Conservation (phyloP, 257 asterid genomes). For the Eucommia ulmoides region DNA sequence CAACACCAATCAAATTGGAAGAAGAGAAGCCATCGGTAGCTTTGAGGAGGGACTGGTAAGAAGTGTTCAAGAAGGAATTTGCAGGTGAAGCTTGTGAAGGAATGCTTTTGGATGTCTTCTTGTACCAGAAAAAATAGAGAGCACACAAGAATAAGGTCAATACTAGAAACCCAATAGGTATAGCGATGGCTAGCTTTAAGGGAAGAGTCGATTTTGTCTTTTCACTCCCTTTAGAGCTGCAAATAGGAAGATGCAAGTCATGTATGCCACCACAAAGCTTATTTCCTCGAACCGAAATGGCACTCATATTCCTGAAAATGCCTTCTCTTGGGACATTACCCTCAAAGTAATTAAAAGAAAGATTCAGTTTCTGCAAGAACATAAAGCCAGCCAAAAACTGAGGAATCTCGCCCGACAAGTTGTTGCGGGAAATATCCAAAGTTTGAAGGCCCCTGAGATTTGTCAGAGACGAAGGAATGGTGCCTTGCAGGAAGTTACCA, state of each 20-base stretch:
- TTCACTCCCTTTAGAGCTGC: neutral
- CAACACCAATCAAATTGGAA: slow-evolving; percentile 7
- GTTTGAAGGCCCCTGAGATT: neutral
- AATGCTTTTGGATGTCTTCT: neutral
- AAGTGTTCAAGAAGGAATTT: neutral
- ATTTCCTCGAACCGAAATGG: neutral
- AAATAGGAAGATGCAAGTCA: neutral
- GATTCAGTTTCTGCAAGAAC: slow-evolving; percentile 12
- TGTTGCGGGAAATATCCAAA: slow-evolving; percentile 6
- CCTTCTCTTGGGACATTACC: neutral
- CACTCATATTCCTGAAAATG: neutral
- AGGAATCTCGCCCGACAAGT: slow-evolving; percentile 6
- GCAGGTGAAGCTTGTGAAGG: neutral
- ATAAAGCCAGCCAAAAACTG: slow-evolving; percentile 3
- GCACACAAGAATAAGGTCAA: neutral
- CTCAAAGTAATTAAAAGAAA: slow-evolving; percentile 7
- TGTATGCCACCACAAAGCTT: slow-evolving; percentile 2
- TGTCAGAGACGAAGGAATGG: slow-evolving; percentile 5
- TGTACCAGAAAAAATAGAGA: neutral
- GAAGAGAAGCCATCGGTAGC: neutral
- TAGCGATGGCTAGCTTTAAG: neutral
- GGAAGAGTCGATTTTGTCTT: neutral
- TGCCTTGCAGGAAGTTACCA: slow-evolving; percentile 3
- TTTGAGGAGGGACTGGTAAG: neutral
- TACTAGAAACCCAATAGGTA: neutral